Base-by-base conservation (phyloP, 345 rosid genomes). In the Pistacia atlantica region DNA sequence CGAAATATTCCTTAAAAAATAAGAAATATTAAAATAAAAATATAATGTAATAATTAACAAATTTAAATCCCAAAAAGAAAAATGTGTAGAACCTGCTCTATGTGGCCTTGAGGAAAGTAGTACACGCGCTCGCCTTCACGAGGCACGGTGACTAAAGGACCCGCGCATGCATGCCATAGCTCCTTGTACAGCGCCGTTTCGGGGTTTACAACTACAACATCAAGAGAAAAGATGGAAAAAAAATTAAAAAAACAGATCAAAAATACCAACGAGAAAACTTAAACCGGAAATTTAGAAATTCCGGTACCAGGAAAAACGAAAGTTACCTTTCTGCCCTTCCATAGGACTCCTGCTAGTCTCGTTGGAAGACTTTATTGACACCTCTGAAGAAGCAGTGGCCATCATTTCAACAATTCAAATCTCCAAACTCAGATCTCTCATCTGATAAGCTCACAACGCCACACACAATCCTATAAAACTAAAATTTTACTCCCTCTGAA, bases 161-260 rank as follows among this genome's bases (percentile, higher is more conserved):
- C 98, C 9, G 98, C 98, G 80, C 98, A 94, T 10, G 98, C 97
- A 76, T 94, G 92, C 98, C 98, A 94, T 1, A 94, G 90, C 84
- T 91, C 98, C 78, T 74, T 82, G 85, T 86, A 93, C 11, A 92
- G 88, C 62, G 90, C 98, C 71, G 78, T 76, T 52, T 87, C 93
- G 12, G 93, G 86, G 83, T 89, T 97, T 69, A 81, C 77, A 77
- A 73, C 65, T 1, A 33, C 46, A 58, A 72, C 58, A 69, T 66
- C 51, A 13, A 45, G 12, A 58, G 20, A 38, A 67, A 69, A 18
- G 54, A 74, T 35, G 59, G 35, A 22, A 57, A 54, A 45, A 62
- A 8, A 37, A 2, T 45, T 4, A 28, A 65, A 5, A 8, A 42
- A 42, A 42, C 37, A 77, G 75, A 79, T 74, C 86, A 65, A 16